phyloP scores from a whole-genome alignment of 129 eudicot species.

The Helichrysum umbraculigerum region DNA sequence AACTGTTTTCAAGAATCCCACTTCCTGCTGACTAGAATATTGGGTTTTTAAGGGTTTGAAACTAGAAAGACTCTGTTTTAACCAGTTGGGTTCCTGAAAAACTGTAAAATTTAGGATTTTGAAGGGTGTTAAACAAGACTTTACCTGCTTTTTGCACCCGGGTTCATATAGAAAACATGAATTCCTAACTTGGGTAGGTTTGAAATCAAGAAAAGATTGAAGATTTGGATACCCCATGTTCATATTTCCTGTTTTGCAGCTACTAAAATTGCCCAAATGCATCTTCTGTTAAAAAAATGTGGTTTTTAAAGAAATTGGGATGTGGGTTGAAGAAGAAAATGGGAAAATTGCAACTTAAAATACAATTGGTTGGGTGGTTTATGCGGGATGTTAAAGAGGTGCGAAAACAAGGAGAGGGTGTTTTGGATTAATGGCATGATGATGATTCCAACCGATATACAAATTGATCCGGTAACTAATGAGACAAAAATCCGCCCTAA shows the following conservation, averaged over 20 bases:
- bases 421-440: conserved; percentile 34
- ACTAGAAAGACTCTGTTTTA: conserved; percentile 29
- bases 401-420: conserved; percentile 16
- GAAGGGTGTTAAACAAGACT: conserved; percentile 18
- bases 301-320: neutral
- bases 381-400: conserved; percentile 11
- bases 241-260: conserved; percentile 33
- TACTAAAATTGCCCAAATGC: conserved; percentile 20
- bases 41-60: conserved; percentile 22
- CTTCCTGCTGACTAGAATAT: conserved; percentile 4
- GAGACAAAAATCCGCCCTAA: conserved; percentile 36
- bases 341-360: neutral
- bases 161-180: conserved; percentile 22
- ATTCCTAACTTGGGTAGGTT: conserved; percentile 24
- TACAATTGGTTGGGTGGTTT: conserved; percentile 19
- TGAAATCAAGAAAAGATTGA: conserved; percentile 30
- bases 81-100: conserved; percentile 29
- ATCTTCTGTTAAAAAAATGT: neutral
- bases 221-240: conserved; percentile 32
- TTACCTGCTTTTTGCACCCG: conserved; percentile 23
- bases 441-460: conserved; percentile 31
- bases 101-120: conserved; percentile 30
- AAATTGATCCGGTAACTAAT: conserved; percentile 30
- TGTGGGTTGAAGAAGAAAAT: neutral
- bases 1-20: conserved; percentile 27